phyloP scores from a whole-genome alignment of 2,329 filamentous ascomycete species.

The Colletotrichum limetticola region DNA sequence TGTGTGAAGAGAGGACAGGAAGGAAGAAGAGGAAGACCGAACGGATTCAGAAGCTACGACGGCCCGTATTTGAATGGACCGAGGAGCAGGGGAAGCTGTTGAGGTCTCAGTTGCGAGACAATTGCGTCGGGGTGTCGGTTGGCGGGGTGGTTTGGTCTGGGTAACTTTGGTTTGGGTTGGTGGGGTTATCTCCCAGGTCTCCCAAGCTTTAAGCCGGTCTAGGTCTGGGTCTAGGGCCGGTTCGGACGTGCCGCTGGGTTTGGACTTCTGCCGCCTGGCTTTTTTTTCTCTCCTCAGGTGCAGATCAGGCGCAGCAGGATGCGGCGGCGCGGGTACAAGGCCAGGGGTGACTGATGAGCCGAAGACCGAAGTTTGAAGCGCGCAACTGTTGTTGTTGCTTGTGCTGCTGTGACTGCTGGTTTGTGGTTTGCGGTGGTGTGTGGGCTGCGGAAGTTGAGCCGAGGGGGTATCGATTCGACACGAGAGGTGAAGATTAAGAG shows the following conservation, averaged over 20 bases:
- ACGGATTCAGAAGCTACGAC: neutral
- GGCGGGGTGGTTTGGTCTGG: slow-evolving; percentile 30
- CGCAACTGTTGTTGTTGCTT: neutral
- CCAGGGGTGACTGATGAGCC: slow-evolving; percentile 28
- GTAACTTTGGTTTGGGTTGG: slow-evolving; percentile 15
- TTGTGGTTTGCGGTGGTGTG: neutral
- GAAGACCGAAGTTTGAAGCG: slow-evolving; percentile 26
- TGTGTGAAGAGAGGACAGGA: slow-evolving; percentile 17
- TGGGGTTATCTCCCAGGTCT: slow-evolving; percentile 26
- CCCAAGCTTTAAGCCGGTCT: slow-evolving; percentile 28
- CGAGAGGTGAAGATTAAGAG: neutral
- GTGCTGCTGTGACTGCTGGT: too few relatives aligned
- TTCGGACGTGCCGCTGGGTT: slow-evolving; percentile 29
- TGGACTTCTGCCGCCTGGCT: slow-evolving; percentile 26
- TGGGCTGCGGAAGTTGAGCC: slow-evolving; percentile 20
- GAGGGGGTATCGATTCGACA: slow-evolving; percentile 5
- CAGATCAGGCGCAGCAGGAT: slow-evolving; percentile 33
- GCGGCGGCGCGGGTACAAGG: slow-evolving; percentile 21
- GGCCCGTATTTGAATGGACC: slow-evolving; percentile 26
- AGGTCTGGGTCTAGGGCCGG: neutral
- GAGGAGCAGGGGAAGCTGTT: slow-evolving; percentile 32
- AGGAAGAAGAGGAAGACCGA: neutral
- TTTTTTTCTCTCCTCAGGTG: slow-evolving; percentile 5
- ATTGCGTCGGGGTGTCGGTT: slow-evolving; percentile 33
- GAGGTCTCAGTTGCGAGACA: slow-evolving; percentile 35